Base-by-base conservation (phyloP, 495 filamentous ascomycete species). In the Endocarpon pusillum region DNA sequence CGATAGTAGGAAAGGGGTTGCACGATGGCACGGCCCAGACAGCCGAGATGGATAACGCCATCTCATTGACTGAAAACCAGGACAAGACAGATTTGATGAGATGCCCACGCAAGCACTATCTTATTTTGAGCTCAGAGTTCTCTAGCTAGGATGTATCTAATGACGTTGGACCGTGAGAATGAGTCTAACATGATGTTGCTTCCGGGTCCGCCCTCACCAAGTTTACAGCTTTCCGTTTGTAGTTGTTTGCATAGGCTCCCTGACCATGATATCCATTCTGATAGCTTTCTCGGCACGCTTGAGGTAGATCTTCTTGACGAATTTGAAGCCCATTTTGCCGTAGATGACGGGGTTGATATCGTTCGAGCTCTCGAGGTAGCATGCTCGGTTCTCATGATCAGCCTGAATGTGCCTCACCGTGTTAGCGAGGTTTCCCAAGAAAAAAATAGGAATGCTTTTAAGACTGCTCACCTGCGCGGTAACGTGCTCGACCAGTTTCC, bases 311-410 rank as follows among this genome's bases (percentile, higher is more conserved):
- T 67, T 65, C 40, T 52, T 59, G 44, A 53, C 58, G 33, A 62
- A 40, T 47, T 69, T 62, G 45, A 85, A 87, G 25, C 76, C 79
- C 45, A 76, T 68, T 47, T 69, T 71, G 40, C 66, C 48, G 48
- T 87, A 87, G 53, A 81, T 76, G 17, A 51, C 44, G 29, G 70
- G 64, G 44, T 87, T 87, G 35, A 53, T 56, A 35, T 43, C 44
- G 45, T 78, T 69, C 50, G 73, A 81, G 33, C 73, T 76, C 59
- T 87, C 81, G 38, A 87, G 68, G 53, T 87, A 87, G 40, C 69
- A 69, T 19, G 67, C 58, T 11, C 66, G 59, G 32, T 65, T 63
- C 42, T 79, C 70, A 1, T 43, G 43, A 49, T 85, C 81, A 25
- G 77, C 73, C 73, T 78, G 36, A 9, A 23, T 26, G 20, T 24